phyloP scores from a whole-genome alignment of 768 basidiomycete genomes.

The Collybia sordida region DNA sequence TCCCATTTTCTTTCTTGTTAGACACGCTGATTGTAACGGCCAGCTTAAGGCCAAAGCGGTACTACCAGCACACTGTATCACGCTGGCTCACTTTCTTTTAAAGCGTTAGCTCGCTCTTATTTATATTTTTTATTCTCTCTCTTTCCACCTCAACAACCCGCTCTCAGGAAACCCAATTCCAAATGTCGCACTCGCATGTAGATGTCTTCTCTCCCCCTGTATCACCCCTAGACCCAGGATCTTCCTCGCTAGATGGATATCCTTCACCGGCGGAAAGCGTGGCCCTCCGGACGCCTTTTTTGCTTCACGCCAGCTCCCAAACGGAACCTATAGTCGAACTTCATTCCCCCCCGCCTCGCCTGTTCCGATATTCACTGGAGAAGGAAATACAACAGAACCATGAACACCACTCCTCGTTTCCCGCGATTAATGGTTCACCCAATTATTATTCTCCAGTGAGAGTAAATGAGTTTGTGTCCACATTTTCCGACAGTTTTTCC shows the following conservation, averaged over 20 bases:
- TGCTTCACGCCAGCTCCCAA: constrained; percentile 21
- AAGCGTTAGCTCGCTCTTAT: constrained; percentile 15
- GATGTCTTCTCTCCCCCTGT: constrained; percentile 21
- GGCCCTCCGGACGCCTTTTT: constrained; percentile 38
- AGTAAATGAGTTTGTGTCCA: constrained; percentile 4
- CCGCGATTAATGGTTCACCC: constrained; percentile 5
- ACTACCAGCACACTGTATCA: no score
- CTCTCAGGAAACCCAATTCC: constrained; percentile 19
- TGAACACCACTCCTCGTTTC: constrained; percentile 6
- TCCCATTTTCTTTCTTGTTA: constrained; percentile 6
- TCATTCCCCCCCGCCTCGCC: constrained; percentile 4
- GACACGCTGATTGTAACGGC: constrained; percentile 9
- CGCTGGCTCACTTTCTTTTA: no score
- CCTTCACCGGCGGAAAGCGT: constrained; percentile 37
- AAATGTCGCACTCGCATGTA: constrained; percentile 22
- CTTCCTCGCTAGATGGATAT: constrained; percentile 27
- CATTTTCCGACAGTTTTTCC: constrained; percentile 10
- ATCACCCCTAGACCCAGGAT: constrained; percentile 29
- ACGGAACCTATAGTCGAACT: neutral
- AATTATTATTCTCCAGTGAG: constrained; percentile 11
- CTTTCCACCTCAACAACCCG: constrained; percentile 11
- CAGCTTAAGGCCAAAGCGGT: neutral
- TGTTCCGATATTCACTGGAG: constrained; percentile 4
- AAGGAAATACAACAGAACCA: constrained; percentile 1
- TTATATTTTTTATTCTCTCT: constrained; percentile 12